A percentile compares a stretch with the other conserved stretches of the same genome.
Conservation (phyloP, 2,329 filamentous ascomycete genomes). For the Penicillium freii region DNA sequence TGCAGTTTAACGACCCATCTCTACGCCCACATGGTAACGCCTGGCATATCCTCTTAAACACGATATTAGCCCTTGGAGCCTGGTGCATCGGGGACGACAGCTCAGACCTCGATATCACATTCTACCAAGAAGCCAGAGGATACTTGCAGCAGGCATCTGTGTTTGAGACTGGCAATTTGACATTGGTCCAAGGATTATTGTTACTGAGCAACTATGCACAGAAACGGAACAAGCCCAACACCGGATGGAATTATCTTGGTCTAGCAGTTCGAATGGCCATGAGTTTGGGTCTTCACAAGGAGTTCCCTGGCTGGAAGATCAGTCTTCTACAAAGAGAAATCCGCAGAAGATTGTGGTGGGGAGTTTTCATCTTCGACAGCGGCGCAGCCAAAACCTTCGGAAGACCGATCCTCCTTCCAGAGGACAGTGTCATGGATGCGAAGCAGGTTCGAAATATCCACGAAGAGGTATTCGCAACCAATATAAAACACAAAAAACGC, state of each 20-base stretch:
- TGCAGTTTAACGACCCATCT: conserved; percentile 48
- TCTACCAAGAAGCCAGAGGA: conserved; percentile 49
- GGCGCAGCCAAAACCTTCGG: conserved; percentile 54
- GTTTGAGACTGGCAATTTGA: conserved; percentile 52
- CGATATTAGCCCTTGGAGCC: conserved; percentile 47
- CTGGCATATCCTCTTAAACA: conserved; percentile 49
- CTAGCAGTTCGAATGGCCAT: conserved; percentile 52
- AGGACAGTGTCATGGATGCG: conserved; percentile 46
- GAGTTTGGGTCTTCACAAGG: conserved; percentile 52
- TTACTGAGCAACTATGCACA: conserved; percentile 52
- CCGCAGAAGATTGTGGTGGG: conserved; percentile 44
- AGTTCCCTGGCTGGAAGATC: conserved; percentile 50
- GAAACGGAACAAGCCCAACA: conserved; percentile 53
- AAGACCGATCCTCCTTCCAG: conserved; percentile 48
- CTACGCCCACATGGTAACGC: conserved; percentile 42
- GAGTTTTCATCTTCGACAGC: conserved; percentile 48
- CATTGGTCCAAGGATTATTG: conserved; percentile 48
- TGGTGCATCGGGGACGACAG: conserved; percentile 44
- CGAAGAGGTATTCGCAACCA: conserved; percentile 32
- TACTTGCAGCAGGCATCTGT: conserved; percentile 46
- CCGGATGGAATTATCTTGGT: conserved; percentile 51
- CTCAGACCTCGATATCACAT: conserved; percentile 46
- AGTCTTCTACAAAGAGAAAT: conserved; percentile 45
- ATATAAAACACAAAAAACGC: neutral
- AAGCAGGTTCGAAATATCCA: conserved; percentile 47